Conservation (phyloP, 2,329 filamentous ascomycete genomes). For the Talaromyces amestolkiae region DNA sequence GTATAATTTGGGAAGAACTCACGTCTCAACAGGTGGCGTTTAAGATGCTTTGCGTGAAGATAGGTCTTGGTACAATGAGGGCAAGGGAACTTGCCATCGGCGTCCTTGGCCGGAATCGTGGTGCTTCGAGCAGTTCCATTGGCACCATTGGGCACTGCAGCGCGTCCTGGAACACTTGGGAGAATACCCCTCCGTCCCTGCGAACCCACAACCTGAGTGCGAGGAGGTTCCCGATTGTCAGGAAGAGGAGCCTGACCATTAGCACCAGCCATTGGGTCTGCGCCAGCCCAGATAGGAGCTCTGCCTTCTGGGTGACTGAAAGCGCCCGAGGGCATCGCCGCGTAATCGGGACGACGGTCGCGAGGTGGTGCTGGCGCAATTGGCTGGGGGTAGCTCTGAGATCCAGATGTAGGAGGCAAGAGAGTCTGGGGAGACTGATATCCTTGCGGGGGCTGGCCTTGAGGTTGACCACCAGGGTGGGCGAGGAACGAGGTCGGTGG, state of each 20-base stretch:
- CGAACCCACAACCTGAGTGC: constrained; percentile 87
- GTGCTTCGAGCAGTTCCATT: constrained; percentile 71
- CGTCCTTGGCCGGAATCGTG: constrained; percentile 88
- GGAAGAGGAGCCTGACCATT: constrained; percentile 39
- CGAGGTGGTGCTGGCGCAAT: constrained; percentile 68
- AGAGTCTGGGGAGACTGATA: constrained; percentile 49
- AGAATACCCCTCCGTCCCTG: constrained; percentile 89
- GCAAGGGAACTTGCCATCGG: constrained; percentile 96
- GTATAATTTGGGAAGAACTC: constrained; percentile 53
- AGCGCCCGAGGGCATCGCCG: constrained; percentile 69
- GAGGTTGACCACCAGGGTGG: constrained; percentile 39
- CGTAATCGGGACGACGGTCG: constrained; percentile 52
- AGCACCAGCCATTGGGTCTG: constrained; percentile 40
- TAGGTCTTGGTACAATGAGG: constrained; percentile 98
- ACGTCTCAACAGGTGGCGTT: constrained; percentile 94
- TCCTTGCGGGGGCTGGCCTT: constrained; percentile 39
- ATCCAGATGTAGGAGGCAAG: constrained; percentile 65
- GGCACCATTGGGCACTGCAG: constrained; percentile 64
- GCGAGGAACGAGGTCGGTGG: constrained; percentile 44
- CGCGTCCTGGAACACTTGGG: constrained; percentile 82
- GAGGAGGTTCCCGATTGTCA: constrained; percentile 42
- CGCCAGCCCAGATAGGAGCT: constrained; percentile 52
- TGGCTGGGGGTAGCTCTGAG: constrained; percentile 69
- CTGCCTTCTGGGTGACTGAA: constrained; percentile 58
- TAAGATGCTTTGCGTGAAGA: constrained; percentile 93